A percentile compares a stretch with the other conserved stretches of the same genome.
Evolutionary conservation across 2,329 filamentous ascomycete species (phyloP).

Genomic region (Phyllosticta ampelicida): DNA sequence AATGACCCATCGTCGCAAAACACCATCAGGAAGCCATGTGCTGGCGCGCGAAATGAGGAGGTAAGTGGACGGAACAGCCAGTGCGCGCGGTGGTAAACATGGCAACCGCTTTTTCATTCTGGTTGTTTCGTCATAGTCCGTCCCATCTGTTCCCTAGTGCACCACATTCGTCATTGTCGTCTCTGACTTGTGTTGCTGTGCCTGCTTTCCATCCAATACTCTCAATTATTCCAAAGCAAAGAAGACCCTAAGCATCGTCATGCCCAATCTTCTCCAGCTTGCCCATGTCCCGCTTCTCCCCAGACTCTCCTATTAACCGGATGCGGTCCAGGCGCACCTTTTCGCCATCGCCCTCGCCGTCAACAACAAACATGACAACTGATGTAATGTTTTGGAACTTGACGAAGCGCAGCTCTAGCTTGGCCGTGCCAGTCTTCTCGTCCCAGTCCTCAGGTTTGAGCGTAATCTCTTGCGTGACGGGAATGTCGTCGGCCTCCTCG

Average conservation of each 20-base stretch:
- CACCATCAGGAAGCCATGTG: not conserved
- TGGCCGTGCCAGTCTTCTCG: conserved; percentile 38
- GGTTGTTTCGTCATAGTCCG: not conserved
- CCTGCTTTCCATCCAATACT: not conserved
- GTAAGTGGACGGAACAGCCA: not conserved
- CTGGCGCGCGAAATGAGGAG: not conserved
- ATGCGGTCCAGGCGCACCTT: conserved; percentile 75
- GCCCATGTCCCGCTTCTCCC: conserved; percentile 85
- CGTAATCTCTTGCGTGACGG: conserved; percentile 68
- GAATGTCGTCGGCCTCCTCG: conserved; percentile 81
- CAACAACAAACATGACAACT: conserved; percentile 76
- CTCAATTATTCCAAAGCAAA: not conserved
- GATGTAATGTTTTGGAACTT: conserved; percentile 94
- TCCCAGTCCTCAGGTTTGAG: conserved; percentile 68
- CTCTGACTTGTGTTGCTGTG: not conserved
- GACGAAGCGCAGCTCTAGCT: conserved; percentile 66
- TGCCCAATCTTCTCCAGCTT: conserved; percentile 84
- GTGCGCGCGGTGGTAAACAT: not conserved
- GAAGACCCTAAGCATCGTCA: conserved; percentile 45
- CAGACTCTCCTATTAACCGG: conserved; percentile 74
- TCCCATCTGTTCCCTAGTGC: not conserved
- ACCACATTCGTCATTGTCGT: not conserved
- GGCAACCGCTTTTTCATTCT: not conserved
- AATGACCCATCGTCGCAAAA: not conserved
- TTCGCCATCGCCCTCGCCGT: conserved; percentile 69